A percentile compares a stretch with the other conserved stretches of the same genome.
phyloP scores from a whole-genome alignment of 495 filamentous ascomycete species.

The Talaromyces borbonicus region DNA sequence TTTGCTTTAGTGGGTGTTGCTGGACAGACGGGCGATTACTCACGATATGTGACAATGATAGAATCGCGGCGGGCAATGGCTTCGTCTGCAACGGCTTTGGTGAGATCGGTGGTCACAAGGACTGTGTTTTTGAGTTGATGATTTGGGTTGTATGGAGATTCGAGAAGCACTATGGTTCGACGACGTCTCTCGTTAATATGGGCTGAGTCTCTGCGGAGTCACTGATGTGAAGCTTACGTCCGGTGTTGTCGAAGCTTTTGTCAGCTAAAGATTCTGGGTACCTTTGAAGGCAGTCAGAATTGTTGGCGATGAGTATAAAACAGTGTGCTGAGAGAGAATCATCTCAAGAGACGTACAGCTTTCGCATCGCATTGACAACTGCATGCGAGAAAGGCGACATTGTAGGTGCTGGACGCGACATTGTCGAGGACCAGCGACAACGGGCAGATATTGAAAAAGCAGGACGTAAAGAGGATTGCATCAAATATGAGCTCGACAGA shows the following conservation, averaged over 20 bases:
- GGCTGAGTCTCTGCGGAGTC: too few relatives aligned
- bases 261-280: slow-evolving; percentile 88
- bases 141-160: slow-evolving; percentile 56
- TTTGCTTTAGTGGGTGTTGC: too few relatives aligned
- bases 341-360: slow-evolving; percentile 68
- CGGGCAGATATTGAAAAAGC: background rate
- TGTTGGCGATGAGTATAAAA: background rate
- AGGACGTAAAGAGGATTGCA: background rate
- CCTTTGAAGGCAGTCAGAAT: slow-evolving; percentile 34
- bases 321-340: background rate
- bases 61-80: slow-evolving; percentile 68
- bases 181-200: background rate
- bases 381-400: slow-evolving; percentile 60
- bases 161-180: slow-evolving; percentile 52
- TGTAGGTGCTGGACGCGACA: slow-evolving; percentile 18
- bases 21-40: slow-evolving; percentile 13
- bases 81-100: slow-evolving; percentile 80
- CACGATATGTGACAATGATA: slow-evolving; percentile 84
- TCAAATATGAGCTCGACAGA: background rate
- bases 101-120: slow-evolving; percentile 87
- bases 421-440: slow-evolving; percentile 22
- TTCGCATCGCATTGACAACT: slow-evolving; percentile 72
- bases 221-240: slow-evolving; percentile 53
- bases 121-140: slow-evolving; percentile 58
- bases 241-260: slow-evolving; percentile 88